These are phyloP conservation scores for Camillea tinctor DNA, from an alignment of 2,329 filamentous ascomycete species.

Conservation along the genomic window DNA sequence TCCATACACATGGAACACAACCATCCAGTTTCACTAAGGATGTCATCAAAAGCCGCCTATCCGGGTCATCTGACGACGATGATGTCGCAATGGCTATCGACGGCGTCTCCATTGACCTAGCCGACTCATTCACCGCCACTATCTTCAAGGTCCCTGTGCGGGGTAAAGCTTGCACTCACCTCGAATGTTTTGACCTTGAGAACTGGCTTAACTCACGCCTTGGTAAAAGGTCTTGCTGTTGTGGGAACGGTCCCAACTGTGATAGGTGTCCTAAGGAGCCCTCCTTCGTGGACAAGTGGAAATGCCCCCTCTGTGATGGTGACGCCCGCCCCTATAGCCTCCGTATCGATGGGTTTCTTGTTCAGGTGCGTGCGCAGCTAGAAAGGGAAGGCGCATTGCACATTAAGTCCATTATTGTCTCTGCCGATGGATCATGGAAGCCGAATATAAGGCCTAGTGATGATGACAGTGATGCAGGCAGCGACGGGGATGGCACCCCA, in stretches of 20 bases:
- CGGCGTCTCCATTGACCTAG: conserved; percentile 59
- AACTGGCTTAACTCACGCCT: conserved; percentile 72
- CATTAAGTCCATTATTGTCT: conserved; percentile 61
- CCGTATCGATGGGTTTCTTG: conserved; percentile 71
- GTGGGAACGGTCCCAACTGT: conserved; percentile 38
- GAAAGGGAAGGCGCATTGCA: conserved; percentile 45
- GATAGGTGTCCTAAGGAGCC: conserved; percentile 45
- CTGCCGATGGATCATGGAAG: conserved; percentile 65
- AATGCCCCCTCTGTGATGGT: conserved; percentile 76
- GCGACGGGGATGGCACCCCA: conserved; percentile 27
- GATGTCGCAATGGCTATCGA: conserved; percentile 60
- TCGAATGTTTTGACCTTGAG: conserved; percentile 87
- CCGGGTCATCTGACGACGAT: conserved; percentile 46
- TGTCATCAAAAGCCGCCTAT: conserved; percentile 53
- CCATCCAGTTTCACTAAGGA: conserved; percentile 49
- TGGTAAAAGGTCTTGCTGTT: conserved; percentile 39
- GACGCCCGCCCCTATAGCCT: conserved; percentile 76
- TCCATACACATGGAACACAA: conserved; percentile 37
- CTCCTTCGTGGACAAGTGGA: conserved; percentile 70
- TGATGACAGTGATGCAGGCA: conserved; percentile 32
- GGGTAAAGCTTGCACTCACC: conserved; percentile 67
- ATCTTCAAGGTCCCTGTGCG: conserved; percentile 73
- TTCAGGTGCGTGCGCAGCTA: conserved; percentile 58
- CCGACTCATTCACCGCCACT: conserved; percentile 63
- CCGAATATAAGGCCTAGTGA: conserved; percentile 36